Percentiles rank a stretch among this genome's conserved stretches.
phyloP scores from a whole-genome alignment of 2,329 filamentous ascomycete genomes.

The Trichoderma lentiforme region DNA sequence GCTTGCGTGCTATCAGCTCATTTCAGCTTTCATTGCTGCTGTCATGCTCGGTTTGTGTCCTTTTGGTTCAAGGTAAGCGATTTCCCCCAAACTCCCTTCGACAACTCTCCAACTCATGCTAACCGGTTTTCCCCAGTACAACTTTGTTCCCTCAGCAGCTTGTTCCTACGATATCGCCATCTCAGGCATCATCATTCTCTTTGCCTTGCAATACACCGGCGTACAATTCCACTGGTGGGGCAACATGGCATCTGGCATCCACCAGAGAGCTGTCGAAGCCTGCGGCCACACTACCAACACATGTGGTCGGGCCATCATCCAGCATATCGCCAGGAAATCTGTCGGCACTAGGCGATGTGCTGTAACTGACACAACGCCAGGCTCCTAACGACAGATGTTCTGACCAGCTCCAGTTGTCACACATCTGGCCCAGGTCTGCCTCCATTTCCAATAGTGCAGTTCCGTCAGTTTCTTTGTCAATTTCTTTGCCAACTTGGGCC shows the following conservation, averaged over 20 bases:
- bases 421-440: not conserved
- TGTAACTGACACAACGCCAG: too few species aligned
- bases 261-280: too few species aligned
- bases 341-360: too few species aligned
- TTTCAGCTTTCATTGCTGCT: too few species aligned
- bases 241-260: conserved; percentile 38
- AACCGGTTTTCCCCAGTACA: conserved; percentile 38
- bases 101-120: not conserved
- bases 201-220: conserved; percentile 45
- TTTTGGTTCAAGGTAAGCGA: conserved; percentile 49
- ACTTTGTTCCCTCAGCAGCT: conserved; percentile 51
- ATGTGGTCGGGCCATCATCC: too few species aligned
- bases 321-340: too few species aligned
- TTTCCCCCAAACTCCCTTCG: not conserved
- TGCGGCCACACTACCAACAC: too few species aligned
- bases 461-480: not conserved
- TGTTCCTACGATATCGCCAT: conserved; percentile 51
- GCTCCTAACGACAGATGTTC: too few species aligned
- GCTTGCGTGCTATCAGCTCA: not conserved
- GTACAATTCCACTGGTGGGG: conserved; percentile 48
- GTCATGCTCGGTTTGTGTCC: conserved; percentile 38
- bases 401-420: not conserved
- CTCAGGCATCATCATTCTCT: conserved; percentile 52
- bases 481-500: not conserved
- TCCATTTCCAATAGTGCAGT: not conserved